Evolutionary conservation across 2,329 filamentous ascomycete species (phyloP), one percentile per base, ranked within the genome.

Genomic region (Pseudopithomyces maydicus): DNA sequence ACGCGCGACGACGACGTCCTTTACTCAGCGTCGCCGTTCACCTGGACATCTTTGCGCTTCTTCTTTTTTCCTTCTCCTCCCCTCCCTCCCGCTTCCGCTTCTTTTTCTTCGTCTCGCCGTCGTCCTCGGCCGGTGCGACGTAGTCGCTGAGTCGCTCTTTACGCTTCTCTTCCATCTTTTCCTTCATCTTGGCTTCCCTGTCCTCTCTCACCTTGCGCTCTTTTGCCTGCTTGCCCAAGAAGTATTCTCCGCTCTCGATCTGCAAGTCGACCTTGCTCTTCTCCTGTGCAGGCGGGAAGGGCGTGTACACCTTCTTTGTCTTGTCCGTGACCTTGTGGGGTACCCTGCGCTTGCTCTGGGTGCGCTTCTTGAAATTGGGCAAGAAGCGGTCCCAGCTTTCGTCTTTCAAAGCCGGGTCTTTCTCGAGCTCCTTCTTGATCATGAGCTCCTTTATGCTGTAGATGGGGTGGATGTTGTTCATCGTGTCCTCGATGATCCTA

Each of bases 241-340:
- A 98, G 80, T 96, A 99, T 80, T 98, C 94, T 79, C 95, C 94
- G 68, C 87, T 93, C 82, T 99, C 95, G 81, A 99, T 97, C 84
- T 99, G 94, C 78, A 92, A 80, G 78, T 99, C 95, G 68, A 99
- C 86, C 86, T 98, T 99, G 86, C 93, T 97, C 90, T 97, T 97
- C 84, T 99, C 94, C 64, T 93, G 92, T 42, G 92, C 86, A 6
- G 95, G 95, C 47, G 95, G 95, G 88, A 99, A 99, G 10, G 95
- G 94, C 64, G 96, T 99, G 82, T 97, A 99, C 12, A 83, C 79
- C 85, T 97, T 98, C 85, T 94, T 96, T 74, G 82, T 79, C 85
- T 99, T 99, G 82, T 99, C 93, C 52, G 86, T 92, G 73, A 99
- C 88, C 71, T 91, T 92, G 82, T 86, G 86, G 0, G 95, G 96